These are phyloP conservation scores for Dactylellina drechsleri DNA, from an alignment of 2,329 filamentous ascomycete genomes.

Conservation along the genomic window DNA sequence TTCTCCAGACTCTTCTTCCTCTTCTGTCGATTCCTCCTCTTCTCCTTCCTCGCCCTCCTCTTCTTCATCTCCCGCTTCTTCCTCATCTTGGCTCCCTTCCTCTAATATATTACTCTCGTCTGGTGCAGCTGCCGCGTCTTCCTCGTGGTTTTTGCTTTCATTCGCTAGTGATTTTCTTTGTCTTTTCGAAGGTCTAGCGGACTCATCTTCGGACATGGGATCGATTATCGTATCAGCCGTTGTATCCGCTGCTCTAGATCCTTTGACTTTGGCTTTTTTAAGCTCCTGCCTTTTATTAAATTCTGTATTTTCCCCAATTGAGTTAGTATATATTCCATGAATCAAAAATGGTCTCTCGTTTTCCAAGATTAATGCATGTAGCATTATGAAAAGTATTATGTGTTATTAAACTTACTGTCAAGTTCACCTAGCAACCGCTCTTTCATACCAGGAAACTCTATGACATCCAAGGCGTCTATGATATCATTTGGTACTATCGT, in stretches of 20 bases:
- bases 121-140: neutral
- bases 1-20: conserved; percentile 38
- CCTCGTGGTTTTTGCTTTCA: conserved; percentile 31
- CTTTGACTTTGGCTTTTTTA: conserved; percentile 36
- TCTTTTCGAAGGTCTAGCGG: conserved; percentile 41
- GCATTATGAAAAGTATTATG: too few relatives aligned
- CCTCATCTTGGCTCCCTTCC: conserved; percentile 48
- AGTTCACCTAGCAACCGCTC: conserved; percentile 80
- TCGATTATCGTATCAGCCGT: conserved; percentile 33
- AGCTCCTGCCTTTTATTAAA: conserved; percentile 29
- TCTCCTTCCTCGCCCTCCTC: conserved; percentile 56
- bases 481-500: conserved; percentile 75
- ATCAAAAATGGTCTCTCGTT: too few relatives aligned
- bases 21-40: conserved; percentile 59
- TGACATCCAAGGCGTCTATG: conserved; percentile 94
- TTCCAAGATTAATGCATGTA: too few relatives aligned
- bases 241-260: conserved; percentile 10
- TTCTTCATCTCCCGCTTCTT: conserved; percentile 55
- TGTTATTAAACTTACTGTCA: conserved; percentile 59
- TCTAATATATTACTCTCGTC: conserved; percentile 47
- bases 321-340: neutral
- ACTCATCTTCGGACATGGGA: conserved; percentile 50
- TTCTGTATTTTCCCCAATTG: conserved; percentile 57
- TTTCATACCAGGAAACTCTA: conserved; percentile 85
- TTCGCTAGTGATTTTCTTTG: conserved; percentile 44